Conservation (phyloP, 345 rosid genomes). For the Pelargonium nanum region DNA sequence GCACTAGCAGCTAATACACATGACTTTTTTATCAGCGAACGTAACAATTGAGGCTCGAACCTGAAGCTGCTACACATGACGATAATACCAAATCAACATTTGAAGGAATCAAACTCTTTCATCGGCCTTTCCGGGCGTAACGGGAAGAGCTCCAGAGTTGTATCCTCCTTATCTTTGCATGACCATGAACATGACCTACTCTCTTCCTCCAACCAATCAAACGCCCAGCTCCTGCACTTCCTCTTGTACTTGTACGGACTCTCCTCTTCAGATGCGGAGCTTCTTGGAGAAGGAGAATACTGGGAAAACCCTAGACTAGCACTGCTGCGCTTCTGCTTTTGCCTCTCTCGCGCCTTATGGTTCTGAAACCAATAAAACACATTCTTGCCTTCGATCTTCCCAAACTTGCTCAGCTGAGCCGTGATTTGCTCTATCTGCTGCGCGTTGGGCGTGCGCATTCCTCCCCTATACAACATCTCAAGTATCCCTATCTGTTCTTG, state of each 20-base stretch:
- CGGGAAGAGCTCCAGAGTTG: neutral
- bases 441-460: slow-evolving; percentile 11
- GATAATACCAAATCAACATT: neutral
- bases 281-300: neutral
- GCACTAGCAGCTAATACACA: too few relatives aligned
- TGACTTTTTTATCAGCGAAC: too few relatives aligned
- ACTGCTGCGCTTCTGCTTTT: neutral
- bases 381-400: slow-evolving; percentile 16
- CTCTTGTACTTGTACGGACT: neutral
- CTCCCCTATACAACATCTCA: slow-evolving; percentile 13
- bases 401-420: slow-evolving; percentile 8
- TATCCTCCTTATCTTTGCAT: neutral
- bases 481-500: slow-evolving; percentile 13
- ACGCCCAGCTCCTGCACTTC: neutral
- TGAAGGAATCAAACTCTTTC: too few relatives aligned
- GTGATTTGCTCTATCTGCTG: slow-evolving; percentile 17
- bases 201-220: neutral
- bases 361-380: slow-evolving; percentile 21
- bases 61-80: too few relatives aligned
- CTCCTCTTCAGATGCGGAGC: neutral
- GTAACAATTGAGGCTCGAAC: too few relatives aligned
- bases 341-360: slow-evolving; percentile 17
- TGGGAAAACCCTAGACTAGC: neutral
- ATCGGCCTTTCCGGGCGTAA: neutral
- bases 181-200: neutral